A percentile compares a stretch with the other conserved stretches of the same genome.
Evolutionary conservation across 345 rosid species (phyloP).

Genomic region (Syzygium aromaticum): DNA sequence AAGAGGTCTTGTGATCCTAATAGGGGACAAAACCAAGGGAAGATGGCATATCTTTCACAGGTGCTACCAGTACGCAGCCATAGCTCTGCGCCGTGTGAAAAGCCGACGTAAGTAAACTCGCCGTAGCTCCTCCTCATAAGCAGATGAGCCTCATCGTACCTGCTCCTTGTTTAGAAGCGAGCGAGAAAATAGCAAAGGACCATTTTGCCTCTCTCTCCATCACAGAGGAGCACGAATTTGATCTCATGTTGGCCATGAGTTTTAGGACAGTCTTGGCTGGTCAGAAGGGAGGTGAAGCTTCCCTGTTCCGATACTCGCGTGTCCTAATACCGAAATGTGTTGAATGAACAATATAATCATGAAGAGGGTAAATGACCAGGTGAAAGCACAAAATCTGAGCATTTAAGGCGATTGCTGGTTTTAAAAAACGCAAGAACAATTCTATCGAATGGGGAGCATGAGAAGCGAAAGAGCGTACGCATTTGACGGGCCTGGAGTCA

Average conservation of each 20-base stretch:
- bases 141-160: neutral
- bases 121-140: neutral
- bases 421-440: neutral
- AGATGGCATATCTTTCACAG: neutral
- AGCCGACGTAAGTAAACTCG: neutral
- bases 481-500: neutral
- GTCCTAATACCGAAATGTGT: neutral
- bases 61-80: neutral
- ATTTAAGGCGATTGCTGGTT: neutral
- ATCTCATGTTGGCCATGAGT: neutral
- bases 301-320: neutral
- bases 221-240: neutral
- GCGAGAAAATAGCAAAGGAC: neutral
- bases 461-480: neutral
- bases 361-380: neutral
- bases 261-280: neutral
- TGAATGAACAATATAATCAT: neutral
- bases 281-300: neutral
- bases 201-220: neutral
- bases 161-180: neutral
- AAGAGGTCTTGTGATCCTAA: neutral
- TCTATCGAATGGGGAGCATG: too few species aligned
- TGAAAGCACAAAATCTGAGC: neutral
- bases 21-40: neutral
- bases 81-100: neutral